These are phyloP conservation scores for Candida ascalaphidarum DNA, from an alignment of 805 yeast species.

Conservation along the genomic window DNA sequence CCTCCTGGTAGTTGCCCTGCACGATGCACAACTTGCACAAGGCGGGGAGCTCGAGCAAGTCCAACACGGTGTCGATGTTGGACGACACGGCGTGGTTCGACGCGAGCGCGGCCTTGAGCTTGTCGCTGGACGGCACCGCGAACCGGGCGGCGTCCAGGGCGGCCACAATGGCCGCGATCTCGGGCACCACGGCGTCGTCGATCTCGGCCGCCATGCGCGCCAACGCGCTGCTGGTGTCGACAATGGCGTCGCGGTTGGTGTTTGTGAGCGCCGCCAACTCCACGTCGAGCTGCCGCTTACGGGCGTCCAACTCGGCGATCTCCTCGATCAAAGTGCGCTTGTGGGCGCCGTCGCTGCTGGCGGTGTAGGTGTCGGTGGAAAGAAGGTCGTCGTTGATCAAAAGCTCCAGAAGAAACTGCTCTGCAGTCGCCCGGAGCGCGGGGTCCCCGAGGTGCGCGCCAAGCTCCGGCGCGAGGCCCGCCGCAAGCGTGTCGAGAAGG, in stretches of 20 bases:
- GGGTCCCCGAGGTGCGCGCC: constrained; percentile 12
- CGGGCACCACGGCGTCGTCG: constrained; percentile 6
- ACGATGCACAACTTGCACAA: constrained; percentile 75
- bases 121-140: constrained; percentile 13
- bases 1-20: constrained; percentile 83
- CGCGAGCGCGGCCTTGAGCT: constrained; percentile 11
- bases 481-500: constrained; percentile 23
- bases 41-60: constrained; percentile 77
- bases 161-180: constrained; percentile 8
- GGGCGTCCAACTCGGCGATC: constrained; percentile 62
- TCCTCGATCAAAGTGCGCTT: constrained; percentile 49
- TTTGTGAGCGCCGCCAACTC: constrained; percentile 34
- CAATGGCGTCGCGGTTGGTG: constrained; percentile 36
- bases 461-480: constrained; percentile 17
- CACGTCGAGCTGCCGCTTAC: constrained; percentile 40
- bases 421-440: constrained; percentile 11
- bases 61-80: constrained; percentile 65
- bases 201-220: constrained; percentile 18
- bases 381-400: constrained; percentile 41
- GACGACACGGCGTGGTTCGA: constrained; percentile 33
- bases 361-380: constrained; percentile 35
- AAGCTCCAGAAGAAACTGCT: constrained; percentile 27
- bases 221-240: constrained; percentile 29
- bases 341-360: constrained; percentile 18
- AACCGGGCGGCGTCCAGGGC: constrained; percentile 5